Percentiles rank a stretch among this genome's conserved stretches.
phyloP scores from a whole-genome alignment of 352 stramenopile genomes.

The Globisporangium mamillatum region DNA sequence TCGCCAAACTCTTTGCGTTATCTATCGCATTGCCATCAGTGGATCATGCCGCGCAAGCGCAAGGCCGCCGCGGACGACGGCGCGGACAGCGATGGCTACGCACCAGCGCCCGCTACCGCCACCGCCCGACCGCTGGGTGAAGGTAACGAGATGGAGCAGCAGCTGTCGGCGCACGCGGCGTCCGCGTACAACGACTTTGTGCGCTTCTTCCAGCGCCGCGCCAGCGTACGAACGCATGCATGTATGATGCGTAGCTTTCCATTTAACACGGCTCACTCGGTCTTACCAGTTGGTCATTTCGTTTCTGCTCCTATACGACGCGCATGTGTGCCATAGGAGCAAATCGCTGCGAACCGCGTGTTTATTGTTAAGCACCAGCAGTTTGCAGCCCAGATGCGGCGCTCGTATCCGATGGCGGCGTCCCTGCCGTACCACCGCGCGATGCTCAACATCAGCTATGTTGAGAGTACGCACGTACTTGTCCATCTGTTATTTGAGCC shows the following conservation, averaged over 20 bases:
- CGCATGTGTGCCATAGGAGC: constrained; percentile 24
- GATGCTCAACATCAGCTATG: constrained; percentile 38
- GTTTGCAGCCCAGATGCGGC: constrained; percentile 20
- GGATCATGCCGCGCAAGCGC: constrained; percentile 6
- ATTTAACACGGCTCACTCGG: neutral
- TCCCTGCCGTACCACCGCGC: constrained; percentile 28
- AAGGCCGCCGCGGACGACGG: neutral
- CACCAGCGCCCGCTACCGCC: neutral
- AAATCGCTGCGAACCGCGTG: constrained; percentile 61
- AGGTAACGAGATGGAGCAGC: constrained; percentile 60
- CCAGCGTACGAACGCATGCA: constrained; percentile 41
- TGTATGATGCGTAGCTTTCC: neutral
- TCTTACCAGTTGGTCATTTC: neutral
- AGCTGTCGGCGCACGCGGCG: constrained; percentile 64
- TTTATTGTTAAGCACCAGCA: constrained; percentile 35
- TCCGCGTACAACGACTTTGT: constrained; percentile 73
- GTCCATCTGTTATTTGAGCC: neutral
- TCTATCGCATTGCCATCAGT: neutral
- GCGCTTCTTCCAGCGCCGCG: constrained; percentile 45
- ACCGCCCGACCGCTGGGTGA: constrained; percentile 16
- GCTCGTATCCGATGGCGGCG: constrained; percentile 26
- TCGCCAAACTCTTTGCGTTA: neutral
- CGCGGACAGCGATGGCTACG: neutral
- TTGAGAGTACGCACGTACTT: constrained; percentile 39
- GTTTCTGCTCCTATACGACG: neutral